phyloP scores from a whole-genome alignment of 768 basidiomycete genomes.

The Rhodocollybia butyracea region DNA sequence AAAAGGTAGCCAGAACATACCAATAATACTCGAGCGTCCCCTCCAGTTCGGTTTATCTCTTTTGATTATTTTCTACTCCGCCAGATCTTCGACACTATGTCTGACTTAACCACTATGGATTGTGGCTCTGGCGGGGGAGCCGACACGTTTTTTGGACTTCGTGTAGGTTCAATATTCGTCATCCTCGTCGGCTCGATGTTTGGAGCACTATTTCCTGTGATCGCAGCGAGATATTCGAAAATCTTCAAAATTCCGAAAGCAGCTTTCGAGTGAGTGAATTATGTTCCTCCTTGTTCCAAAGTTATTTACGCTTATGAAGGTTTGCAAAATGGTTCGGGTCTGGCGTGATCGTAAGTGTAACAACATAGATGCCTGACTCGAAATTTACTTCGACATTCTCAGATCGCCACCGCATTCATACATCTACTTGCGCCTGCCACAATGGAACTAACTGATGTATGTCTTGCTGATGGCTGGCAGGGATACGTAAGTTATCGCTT shows the following conservation, averaged over 20 bases:
- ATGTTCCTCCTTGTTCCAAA: background rate
- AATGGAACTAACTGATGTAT: constrained; percentile 64
- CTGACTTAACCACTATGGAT: no score
- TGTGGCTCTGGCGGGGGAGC: constrained; percentile 42
- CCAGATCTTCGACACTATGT: no score
- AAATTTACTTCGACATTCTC: background rate
- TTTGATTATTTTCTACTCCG: no score
- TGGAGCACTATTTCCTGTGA: constrained; percentile 56
- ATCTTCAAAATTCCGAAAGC: constrained; percentile 37
- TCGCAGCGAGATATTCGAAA: constrained; percentile 34
- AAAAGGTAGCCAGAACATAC: no score
- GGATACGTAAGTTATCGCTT: constrained; percentile 56
- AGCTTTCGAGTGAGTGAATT: constrained; percentile 47
- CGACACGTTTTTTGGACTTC: constrained; percentile 34
- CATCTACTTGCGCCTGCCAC: constrained; percentile 78
- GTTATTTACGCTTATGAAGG: constrained; percentile 29
- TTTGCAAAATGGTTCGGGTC: constrained; percentile 92
- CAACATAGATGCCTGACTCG: background rate
- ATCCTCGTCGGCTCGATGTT: constrained; percentile 41
- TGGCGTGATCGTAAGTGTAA: constrained; percentile 69
- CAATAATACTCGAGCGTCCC: no score
- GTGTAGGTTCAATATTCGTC: constrained; percentile 56
- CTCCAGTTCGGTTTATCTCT: no score
- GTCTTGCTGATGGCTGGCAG: constrained; percentile 67
- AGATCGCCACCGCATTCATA: constrained; percentile 91